Evolutionary conservation across 2,329 filamentous ascomycete genomes (phyloP), one percentile per base, ranked within the genome.

Genomic region (Aspergillus felis): DNA sequence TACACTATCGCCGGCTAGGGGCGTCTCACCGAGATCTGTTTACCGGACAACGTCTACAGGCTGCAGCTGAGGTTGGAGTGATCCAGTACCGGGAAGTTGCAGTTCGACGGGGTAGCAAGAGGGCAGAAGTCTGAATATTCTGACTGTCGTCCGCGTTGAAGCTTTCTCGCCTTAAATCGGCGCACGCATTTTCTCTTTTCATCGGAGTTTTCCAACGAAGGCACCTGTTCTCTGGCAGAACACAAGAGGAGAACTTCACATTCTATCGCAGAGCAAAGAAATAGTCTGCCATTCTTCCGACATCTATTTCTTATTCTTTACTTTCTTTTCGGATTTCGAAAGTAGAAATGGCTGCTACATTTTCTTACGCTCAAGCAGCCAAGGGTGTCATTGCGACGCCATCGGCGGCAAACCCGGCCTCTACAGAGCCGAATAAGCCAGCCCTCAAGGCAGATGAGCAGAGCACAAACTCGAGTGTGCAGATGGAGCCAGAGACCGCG

Each of bases 341-440:
- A 46, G 61, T 38, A 42, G 53, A 60, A 60, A 81, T 82, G 80
- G 74, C 74, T 62, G 69, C 76, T 60, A 81, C 85, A 35, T 96
- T 97, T 74, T 97, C 93, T 59, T 97, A 97, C 76, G 93, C 93
- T 68, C 92, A 96, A 82, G 93, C 93, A 71, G 93, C 93, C 59
- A 94, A 94, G 76, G 91, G 92, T 70, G 84, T 88, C 68, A 78
- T 84, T 56, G 71, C 81, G 52, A 75, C 78, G 58, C 67, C 76
- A 56, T 71, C 75, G 49, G 69, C 77, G 28, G 77, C 74, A 66
- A 82, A 82, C 68, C 53, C 67, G 24, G 61, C 61, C 32, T 60
- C 66, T 46, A 64, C 71, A 60, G 70, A 72, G 27, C 64, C 66
- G 48, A 67, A 64, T 53, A 70, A 66, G 51, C 60, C 65, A 55